phyloP scores from a whole-genome alignment of 2,329 filamentous ascomycete genomes.

The Akanthomyces lecanii region DNA sequence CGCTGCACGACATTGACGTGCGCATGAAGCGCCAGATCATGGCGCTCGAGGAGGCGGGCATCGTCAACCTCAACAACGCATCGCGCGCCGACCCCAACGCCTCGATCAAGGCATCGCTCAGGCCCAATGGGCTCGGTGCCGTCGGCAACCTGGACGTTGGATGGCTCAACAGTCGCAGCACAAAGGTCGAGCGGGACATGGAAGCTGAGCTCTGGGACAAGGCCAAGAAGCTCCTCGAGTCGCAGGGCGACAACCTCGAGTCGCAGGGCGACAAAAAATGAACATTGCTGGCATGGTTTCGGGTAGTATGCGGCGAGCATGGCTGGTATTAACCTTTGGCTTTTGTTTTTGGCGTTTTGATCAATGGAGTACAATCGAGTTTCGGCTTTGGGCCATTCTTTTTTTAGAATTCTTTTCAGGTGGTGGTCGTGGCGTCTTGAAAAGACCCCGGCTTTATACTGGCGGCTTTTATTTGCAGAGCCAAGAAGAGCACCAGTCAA shows the following conservation, averaged over 20 bases:
- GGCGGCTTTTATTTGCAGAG: no score
- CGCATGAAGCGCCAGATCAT: conserved; percentile 63
- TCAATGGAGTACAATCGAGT: no score
- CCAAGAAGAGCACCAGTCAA: no score
- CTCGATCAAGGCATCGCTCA: conserved; percentile 41
- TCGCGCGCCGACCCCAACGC: conserved; percentile 30
- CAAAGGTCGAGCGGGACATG: conserved; percentile 76
- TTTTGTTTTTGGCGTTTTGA: no score
- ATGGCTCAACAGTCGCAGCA: conserved; percentile 82
- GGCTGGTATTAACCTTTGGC: no score
- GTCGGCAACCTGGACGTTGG: conserved; percentile 72
- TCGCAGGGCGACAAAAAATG: conserved; percentile 24
- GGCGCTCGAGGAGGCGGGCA: conserved; percentile 75
- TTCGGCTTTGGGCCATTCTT: no score
- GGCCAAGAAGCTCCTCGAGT: conserved; percentile 35
- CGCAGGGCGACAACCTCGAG: conserved; percentile 30
- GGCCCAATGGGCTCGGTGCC: conserved; percentile 52
- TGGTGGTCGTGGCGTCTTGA: no score
- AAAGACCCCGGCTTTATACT: no score
- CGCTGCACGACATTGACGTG: conserved; percentile 70
- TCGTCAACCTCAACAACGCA: conserved; percentile 51
- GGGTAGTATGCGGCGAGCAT: no score
- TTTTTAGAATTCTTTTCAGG: no score
- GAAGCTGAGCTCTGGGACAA: conserved; percentile 71
- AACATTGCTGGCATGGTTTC: no score